phyloP scores from a whole-genome alignment of 108 stramenopile species.

The Chaetoceros tenuissimus region DNA sequence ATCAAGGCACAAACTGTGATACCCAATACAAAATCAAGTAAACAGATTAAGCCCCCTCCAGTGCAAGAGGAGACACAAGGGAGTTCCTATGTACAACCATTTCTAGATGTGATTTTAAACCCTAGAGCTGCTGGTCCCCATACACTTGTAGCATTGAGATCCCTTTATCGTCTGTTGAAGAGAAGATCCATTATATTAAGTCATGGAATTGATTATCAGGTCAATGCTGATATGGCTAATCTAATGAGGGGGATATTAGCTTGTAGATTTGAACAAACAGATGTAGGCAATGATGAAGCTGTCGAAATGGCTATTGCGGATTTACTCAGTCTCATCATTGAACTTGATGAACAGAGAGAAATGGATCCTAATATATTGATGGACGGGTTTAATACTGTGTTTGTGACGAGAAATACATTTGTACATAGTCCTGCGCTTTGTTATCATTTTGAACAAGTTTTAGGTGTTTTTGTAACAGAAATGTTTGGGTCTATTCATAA shows the following conservation, averaged over 20 bases:
- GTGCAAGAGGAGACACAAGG: slow-evolving; percentile 15
- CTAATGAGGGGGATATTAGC: slow-evolving; percentile 47
- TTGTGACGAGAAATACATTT: slow-evolving; percentile 73
- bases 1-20: slow-evolving; percentile 14
- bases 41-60: too few relatives aligned
- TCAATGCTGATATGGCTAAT: neutral
- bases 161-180: slow-evolving; percentile 61
- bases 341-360: slow-evolving; percentile 23
- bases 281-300: slow-evolving; percentile 84
- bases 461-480: slow-evolving; percentile 42
- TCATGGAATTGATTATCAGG: slow-evolving; percentile 1
- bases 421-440: slow-evolving; percentile 71
- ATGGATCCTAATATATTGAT: slow-evolving; percentile 37
- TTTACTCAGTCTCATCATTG: slow-evolving; percentile 54
- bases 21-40: too few relatives aligned
- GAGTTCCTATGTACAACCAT: slow-evolving; percentile 35
- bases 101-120: slow-evolving; percentile 75
- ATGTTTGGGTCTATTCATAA: slow-evolving; percentile 39
- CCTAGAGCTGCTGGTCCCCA: slow-evolving; percentile 84
- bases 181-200: slow-evolving; percentile 26
- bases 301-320: slow-evolving; percentile 90
- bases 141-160: slow-evolving; percentile 65
- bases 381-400: slow-evolving; percentile 77
- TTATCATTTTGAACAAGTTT: slow-evolving; percentile 77
- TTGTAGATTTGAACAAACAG: slow-evolving; percentile 85